Base-by-base conservation (phyloP, 2,329 filamentous ascomycete genomes). In the Hymenoscyphus fraxineus region DNA sequence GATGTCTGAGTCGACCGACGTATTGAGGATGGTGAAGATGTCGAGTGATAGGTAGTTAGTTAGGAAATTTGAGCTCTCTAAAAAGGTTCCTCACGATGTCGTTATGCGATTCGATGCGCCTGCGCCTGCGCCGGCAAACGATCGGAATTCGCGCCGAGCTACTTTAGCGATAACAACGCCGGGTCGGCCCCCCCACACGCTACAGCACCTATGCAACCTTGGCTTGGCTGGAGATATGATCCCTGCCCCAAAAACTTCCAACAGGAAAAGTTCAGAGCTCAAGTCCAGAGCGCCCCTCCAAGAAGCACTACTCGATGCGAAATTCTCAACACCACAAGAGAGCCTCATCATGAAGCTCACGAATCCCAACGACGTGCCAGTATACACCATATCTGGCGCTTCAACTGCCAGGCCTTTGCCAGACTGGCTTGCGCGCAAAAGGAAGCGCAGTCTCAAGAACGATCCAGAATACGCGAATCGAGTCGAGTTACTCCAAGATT, bases 401-500 rank as follows among this genome's bases (percentile, higher is more conserved):
- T 92, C 92, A 41, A 94, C 92, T 19, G 90, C 92, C 6, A 86
- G 94, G 32, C 91, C 92, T 22, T 83, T 99, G 38, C 95, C 95
- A 66, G 95, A 99, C 79, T 99, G 95, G 93, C 90, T 99, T 66
- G 90, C 93, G 40, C 86, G 92, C 69, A 89, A 92, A 72, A 84
- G 94, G 76, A 98, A 97, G 82, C 85, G 91, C 76, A 96, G 91
- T 75, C 80, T 97, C 71, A 98, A 98, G 78, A 88, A 94, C 70
- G 94, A 98, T 75, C 83, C 90, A 66, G 94, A 97, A 75, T 98
- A 94, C 78, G 89, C 93, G 68, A 97, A 93, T 77, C 90, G 95
- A 69, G 89, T 99, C 71, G 95, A 99, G 78, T 83, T 99, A 64
- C 84, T 99, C 44, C 95, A 99, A 74, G 95, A 99, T 75, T 99